phyloP scores from a whole-genome alignment of 768 basidiomycete genomes.

The Infundibulicybe gibba region DNA sequence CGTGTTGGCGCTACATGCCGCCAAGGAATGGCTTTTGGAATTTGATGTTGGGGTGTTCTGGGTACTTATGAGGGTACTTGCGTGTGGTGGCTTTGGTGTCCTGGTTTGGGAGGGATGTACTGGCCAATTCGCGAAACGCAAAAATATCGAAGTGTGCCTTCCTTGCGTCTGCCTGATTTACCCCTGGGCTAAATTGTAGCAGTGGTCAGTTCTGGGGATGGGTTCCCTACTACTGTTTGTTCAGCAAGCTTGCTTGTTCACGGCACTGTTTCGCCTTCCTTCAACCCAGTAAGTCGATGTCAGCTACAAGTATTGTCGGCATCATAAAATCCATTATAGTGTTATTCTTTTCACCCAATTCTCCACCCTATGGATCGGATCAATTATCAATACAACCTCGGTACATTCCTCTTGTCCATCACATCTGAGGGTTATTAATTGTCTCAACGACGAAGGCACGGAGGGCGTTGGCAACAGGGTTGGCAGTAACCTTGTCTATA shows the following conservation, averaged over 20 bases:
- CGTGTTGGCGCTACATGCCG: conserved; percentile 56
- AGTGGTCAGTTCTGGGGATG: conserved; percentile 74
- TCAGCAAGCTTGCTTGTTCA: conserved; percentile 64
- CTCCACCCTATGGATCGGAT: conserved; percentile 61
- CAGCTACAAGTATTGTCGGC: too few relatives aligned
- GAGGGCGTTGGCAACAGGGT: conserved; percentile 40
- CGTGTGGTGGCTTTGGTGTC: conserved; percentile 63
- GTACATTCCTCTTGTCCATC: conserved; percentile 27
- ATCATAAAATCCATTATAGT: conserved; percentile 27
- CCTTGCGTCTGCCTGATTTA: conserved; percentile 5
- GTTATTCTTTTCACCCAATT: conserved; percentile 70
- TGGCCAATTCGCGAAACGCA: conserved; percentile 49
- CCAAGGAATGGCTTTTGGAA: conserved; percentile 65
- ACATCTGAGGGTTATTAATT: too few relatives aligned
- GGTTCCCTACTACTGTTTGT: conserved; percentile 66
- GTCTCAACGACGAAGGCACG: conserved; percentile 38
- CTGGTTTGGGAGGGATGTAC: conserved; percentile 57
- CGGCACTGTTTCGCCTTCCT: conserved; percentile 65
- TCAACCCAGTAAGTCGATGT: conserved; percentile 54
- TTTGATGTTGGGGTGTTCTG: conserved; percentile 72
- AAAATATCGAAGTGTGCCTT: conserved; percentile 54
- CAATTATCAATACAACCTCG: conserved; percentile 43
- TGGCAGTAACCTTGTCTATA: conserved; percentile 53
- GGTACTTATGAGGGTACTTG: conserved; percentile 71
- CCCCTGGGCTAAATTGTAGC: conserved; percentile 1